A percentile compares a stretch with the other conserved stretches of the same genome.
These are phyloP conservation scores for Funneliformis geosporum DNA, from an alignment of 192 early-diverging fungal genomes.

Conservation along the genomic window DNA sequence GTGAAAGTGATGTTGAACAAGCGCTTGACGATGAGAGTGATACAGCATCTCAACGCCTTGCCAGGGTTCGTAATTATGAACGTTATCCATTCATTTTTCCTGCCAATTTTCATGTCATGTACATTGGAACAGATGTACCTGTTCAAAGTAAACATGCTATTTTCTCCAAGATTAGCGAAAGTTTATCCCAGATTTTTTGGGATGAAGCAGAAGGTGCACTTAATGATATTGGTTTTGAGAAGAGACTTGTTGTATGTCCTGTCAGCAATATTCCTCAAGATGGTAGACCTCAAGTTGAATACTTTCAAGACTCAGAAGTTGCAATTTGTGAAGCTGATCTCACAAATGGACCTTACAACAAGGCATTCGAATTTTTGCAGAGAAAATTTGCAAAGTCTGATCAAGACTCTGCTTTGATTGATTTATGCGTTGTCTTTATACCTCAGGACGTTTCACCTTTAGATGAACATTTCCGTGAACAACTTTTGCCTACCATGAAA, in stretches of 20 bases:
- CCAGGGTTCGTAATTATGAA: conserved; percentile 4
- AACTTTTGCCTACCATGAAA: conserved; percentile 12
- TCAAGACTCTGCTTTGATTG: conserved; percentile 4
- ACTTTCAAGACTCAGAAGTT: conserved; percentile 3
- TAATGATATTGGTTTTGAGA: conserved; percentile 8
- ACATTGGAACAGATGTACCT: background rate
- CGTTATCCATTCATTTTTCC: background rate
- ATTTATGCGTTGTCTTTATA: conserved; percentile 28
- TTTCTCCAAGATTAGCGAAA: conserved; percentile 9
- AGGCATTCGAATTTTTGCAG: conserved; percentile 6
- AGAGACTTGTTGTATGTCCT: background rate
- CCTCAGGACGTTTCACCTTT: background rate
- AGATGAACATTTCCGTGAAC: background rate
- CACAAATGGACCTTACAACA: background rate
- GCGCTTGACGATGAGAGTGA: background rate
- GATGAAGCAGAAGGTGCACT: conserved; percentile 9
- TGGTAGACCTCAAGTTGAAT: background rate
- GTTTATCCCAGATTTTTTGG: conserved; percentile 19
- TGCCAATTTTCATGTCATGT: conserved; percentile 17
- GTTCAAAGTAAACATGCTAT: background rate
- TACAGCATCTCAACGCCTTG: background rate
- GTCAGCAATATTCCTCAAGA: background rate
- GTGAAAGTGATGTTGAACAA: background rate
- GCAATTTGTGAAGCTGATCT: conserved; percentile 25
- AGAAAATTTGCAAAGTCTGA: conserved; percentile 10